Evolutionary conservation across 139 green algal genomes (phyloP), one percentile per base, ranked within the genome.

Genomic region (Auxenochlorella pyrenoidosa): DNA sequence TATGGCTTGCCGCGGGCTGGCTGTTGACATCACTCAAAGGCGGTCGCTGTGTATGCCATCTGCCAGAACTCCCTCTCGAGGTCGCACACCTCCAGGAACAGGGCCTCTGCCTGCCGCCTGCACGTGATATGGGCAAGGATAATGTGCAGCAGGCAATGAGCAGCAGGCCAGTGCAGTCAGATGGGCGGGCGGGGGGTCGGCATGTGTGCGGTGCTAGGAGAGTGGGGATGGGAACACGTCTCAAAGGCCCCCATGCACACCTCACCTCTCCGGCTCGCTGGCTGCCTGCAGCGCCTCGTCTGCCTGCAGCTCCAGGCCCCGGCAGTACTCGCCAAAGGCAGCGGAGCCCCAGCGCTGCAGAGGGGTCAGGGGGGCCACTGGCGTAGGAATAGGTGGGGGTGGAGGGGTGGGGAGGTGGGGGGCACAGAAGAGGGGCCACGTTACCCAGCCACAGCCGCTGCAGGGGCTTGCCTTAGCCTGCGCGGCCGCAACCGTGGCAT

Each of bases 51-150:
- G 70, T 47, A 88, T 19, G 84, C 84, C 84, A 88, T 88, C 24
- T 44, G 36, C 84, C 84, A 88, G 41, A 88, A 88, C 18, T 83
- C 75, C 5, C n/a, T 28, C 60, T 88, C 84, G 75, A 88, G 84
- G 28, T 36, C 22, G 21, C 71, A 82, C 30, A 83, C 59, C 32
- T 88, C 38, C 32, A 68, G 28, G 63, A 88, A 88, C 19, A 68
- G 28, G 3, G 72, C 40, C 26, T 68, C 72, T 3, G 83, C 83
- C 71, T 82, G 54, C 21, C 41, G 38, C 83, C 83, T 88, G 83
- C 83, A 76, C 13, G 8, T 30, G 4, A 51, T 32, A 4, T 30
- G 32, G 36, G 32, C 32, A 86, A 10, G 26, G n/a, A 8, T 4
- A 8, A 24, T 63, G 12, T 4, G 15, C 15, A 63, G 54, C 54